Percentiles rank a stretch among this genome's conserved stretches.
Conservation (phyloP, 331 rosid genomes). For the Dryas integrifolia region DNA sequence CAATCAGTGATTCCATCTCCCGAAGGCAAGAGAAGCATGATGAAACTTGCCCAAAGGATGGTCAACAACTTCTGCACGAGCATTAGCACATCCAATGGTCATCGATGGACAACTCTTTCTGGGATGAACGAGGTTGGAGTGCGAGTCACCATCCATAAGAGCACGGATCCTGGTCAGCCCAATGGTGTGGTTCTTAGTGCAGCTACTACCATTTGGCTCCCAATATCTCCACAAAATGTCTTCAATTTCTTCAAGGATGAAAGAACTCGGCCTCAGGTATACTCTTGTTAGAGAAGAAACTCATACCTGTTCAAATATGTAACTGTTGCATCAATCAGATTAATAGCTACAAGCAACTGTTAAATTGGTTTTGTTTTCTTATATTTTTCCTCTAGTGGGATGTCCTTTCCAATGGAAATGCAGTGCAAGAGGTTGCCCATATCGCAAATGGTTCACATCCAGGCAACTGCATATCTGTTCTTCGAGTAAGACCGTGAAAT, state of each 20-base stretch:
- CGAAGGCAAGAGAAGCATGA: constrained; percentile 89
- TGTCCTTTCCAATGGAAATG: constrained; percentile 82
- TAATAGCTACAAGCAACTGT: background rate
- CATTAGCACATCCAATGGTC: constrained; percentile 73
- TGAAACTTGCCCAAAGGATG: constrained; percentile 96
- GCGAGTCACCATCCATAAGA: constrained; percentile 66
- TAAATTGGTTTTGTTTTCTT: background rate
- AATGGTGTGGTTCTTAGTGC: constrained; percentile 87
- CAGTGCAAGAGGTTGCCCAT: constrained; percentile 89
- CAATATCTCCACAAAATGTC: constrained; percentile 71
- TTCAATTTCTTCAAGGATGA: constrained; percentile 92
- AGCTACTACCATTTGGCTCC: constrained; percentile 91
- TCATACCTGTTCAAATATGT: background rate
- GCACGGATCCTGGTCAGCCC: constrained; percentile 80
- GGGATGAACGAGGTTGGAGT: constrained; percentile 79
- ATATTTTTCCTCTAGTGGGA: constrained; percentile 59
- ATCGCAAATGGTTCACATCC: constrained; percentile 90
- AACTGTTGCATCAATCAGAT: background rate
- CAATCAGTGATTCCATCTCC: constrained; percentile 72
- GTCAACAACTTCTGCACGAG: constrained; percentile 74
- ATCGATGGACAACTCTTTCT: constrained; percentile 76
- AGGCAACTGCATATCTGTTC: constrained; percentile 92
- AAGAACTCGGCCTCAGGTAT: constrained; percentile 81
- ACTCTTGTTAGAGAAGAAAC: background rate
- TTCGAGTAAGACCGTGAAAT: constrained; percentile 53